Evolutionary conservation across 129 eudicot genomes (phyloP), one percentile per base, ranked within the genome.

Genomic region (Lactuca sativa): DNA sequence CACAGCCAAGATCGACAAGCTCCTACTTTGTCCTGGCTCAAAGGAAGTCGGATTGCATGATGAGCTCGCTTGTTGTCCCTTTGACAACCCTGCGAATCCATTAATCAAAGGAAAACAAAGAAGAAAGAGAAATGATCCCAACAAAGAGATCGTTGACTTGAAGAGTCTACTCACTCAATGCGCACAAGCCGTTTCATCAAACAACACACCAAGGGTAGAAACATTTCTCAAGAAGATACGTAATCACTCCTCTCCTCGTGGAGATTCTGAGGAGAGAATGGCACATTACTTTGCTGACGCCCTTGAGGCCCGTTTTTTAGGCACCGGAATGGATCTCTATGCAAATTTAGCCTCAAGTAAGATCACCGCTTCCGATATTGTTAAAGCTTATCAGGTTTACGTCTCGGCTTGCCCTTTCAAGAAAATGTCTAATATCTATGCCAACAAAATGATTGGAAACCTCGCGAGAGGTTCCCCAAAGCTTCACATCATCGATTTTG

Each of bases 401-500:
- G 75, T 82, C 30, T 73, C 74, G 4, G 71, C 79, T 2, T 74
- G 83, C 53, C 98, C 98, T 62, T 88, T 82, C 69, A 76, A 64
- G 80, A 86, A 80, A 61, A 77, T 85, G 43, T 80, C 91, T 0
- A 81, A 57, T 68, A 74, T 82, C 25, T 61, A 83, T 32, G 78
- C 90, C 1, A 86, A 78, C 64, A 86, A 79, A 70, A 78, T 79
- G 74, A 82, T 86, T 41, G 38, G 73, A 34, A 59, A 69, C 17
- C 59, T 69, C 30, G 78, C 88, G 4, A 34, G 64, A 12, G 78
- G 81, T 49, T 82, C 83, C 2, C 59, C 70, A n/a, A 84, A 57
- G 72, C 79, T 92, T 51, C 96, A 92, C 34, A 76, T 92, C 25
- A 79, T 86, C 15, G 96, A 92, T 75, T 92, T 92, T 48, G 96